phyloP scores from a whole-genome alignment of 2,329 filamentous ascomycete species.

The Trichoderma atroviride region DNA sequence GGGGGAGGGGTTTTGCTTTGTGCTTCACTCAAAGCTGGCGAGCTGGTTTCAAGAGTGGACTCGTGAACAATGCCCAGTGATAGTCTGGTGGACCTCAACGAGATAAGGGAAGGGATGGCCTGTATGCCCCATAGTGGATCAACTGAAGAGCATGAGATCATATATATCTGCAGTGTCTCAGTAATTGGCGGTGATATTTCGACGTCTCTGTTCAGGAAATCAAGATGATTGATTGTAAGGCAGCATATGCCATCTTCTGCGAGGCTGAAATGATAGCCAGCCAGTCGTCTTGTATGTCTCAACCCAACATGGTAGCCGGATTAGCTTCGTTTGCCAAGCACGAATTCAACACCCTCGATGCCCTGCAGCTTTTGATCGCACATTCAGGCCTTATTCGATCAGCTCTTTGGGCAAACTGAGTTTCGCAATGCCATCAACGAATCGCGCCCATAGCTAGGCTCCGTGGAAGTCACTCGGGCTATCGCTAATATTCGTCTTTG shows the following conservation, averaged over 20 bases:
- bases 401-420: neutral
- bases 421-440: neutral
- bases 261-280: neutral
- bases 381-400: neutral
- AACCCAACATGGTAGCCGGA: neutral
- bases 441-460: neutral
- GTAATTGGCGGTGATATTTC: neutral
- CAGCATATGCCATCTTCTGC: neutral
- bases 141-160: slow-evolving; percentile 6
- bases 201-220: neutral
- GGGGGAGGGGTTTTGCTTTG: slow-evolving; percentile 30
- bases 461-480: neutral
- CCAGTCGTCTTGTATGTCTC: neutral
- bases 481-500: neutral
- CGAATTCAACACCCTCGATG: neutral
- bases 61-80: neutral
- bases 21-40: slow-evolving; percentile 29
- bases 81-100: slow-evolving; percentile 17
- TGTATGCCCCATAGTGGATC: slow-evolving; percentile 32
- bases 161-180: slow-evolving; percentile 8
- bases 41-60: slow-evolving; percentile 13
- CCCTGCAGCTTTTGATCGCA: neutral
- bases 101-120: slow-evolving; percentile 22
- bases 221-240: neutral
- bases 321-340: neutral